These are phyloP conservation scores for Globisporangium alternatum DNA, from an alignment of 352 stramenopile genomes.

Conservation along the genomic window DNA sequence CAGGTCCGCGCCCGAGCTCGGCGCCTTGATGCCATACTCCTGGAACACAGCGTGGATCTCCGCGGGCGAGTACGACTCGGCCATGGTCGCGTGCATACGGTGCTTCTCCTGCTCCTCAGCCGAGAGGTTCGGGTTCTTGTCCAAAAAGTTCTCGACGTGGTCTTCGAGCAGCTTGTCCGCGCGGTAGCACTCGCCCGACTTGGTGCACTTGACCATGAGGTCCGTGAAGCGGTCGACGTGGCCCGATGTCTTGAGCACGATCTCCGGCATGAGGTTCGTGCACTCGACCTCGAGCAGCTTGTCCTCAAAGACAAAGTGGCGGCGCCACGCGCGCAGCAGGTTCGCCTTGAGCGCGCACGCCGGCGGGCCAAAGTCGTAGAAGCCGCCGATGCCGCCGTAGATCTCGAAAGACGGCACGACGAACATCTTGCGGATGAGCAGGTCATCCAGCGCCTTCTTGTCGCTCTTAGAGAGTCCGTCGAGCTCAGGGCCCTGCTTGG, in stretches of 20 bases:
- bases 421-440: slow-evolving; percentile 99
- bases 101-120: slow-evolving; percentile 91
- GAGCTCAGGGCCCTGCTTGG: slow-evolving; percentile 57
- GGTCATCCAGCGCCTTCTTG: slow-evolving; percentile 95
- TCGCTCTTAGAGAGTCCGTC: slow-evolving; percentile 71
- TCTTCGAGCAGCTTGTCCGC: slow-evolving; percentile 99
- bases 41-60: slow-evolving; percentile 95
- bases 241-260: slow-evolving; percentile 97
- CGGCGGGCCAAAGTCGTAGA: slow-evolving; percentile 98
- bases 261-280: slow-evolving; percentile 97
- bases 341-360: slow-evolving; percentile 96
- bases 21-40: slow-evolving; percentile 94
- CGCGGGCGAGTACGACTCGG: slow-evolving; percentile 97
- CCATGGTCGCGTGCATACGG: slow-evolving; percentile 92
- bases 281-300: slow-evolving; percentile 99
- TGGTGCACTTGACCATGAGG: slow-evolving; percentile 98
- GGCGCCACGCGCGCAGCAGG: slow-evolving; percentile 94
- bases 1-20: slow-evolving; percentile 88
- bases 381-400: slow-evolving; percentile 97
- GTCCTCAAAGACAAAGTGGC: slow-evolving; percentile 98
- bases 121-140: slow-evolving; percentile 80
- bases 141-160: slow-evolving; percentile 96
- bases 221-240: slow-evolving; percentile 99
- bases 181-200: slow-evolving; percentile 97
- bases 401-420: slow-evolving; percentile 99